phyloP scores from a whole-genome alignment of 1,284 basidiomycete genomes.

The Austroboletus niveus region DNA sequence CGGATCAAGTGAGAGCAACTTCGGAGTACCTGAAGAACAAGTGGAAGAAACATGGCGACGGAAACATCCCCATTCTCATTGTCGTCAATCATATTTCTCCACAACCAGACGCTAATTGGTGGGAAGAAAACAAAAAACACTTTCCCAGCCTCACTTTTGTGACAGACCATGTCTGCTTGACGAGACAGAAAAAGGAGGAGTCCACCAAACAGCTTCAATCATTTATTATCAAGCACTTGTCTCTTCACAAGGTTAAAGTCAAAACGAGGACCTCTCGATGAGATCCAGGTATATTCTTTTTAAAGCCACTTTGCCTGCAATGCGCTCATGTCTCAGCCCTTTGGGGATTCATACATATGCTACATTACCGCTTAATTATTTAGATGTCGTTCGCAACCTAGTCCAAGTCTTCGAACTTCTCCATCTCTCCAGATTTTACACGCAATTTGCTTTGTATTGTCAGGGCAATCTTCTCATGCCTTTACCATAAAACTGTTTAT shows the following conservation, averaged over 20 bases:
- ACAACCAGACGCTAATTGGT: constrained; percentile 19
- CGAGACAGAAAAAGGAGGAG: constrained; percentile 16
- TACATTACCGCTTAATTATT: no score
- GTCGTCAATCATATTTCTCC: constrained; percentile 23
- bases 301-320: no score
- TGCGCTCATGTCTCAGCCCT: neutral
- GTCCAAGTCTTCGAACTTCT: no score
- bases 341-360: no score
- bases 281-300: neutral
- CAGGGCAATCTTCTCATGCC: no score
- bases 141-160: constrained; percentile 16
- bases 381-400: no score
- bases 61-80: constrained; percentile 20
- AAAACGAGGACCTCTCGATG: neutral
- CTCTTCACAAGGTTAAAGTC: constrained; percentile 1
- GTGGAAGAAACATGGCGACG: constrained; percentile 18
- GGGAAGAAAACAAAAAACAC: constrained; percentile 23
- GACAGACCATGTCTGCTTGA: constrained; percentile 21
- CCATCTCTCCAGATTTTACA: no score
- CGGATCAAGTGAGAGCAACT: constrained; percentile 21
- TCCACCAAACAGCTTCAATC: constrained; percentile 21
- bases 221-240: constrained; percentile 18
- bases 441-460: no score
- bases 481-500: no score
- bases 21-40: constrained; percentile 17